Conservation (phyloP, 768 basidiomycete genomes). For the Termitomyces sp. region DNA sequence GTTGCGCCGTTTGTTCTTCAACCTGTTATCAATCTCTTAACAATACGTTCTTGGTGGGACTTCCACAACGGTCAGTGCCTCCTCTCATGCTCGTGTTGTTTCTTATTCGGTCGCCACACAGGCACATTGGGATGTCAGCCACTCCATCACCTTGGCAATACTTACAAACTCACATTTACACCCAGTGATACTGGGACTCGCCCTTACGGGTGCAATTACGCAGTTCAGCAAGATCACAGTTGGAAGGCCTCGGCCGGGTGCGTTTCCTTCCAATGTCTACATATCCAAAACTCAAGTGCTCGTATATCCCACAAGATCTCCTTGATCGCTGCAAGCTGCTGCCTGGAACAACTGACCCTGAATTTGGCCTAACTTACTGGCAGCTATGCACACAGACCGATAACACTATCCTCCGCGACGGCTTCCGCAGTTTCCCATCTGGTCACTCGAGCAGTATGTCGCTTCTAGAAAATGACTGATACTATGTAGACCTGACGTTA, state of each 20-base stretch:
- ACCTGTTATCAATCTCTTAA: slow-evolving; percentile 63
- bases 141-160: not conserved
- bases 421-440: slow-evolving; percentile 90
- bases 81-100: not conserved
- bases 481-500: slow-evolving; percentile 2
- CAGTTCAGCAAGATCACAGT: slow-evolving; percentile 85
- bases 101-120: slow-evolving; percentile 16
- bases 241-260: slow-evolving; percentile 86
- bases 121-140: slow-evolving; percentile 41
- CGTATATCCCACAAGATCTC: slow-evolving; percentile 40
- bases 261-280: slow-evolving; percentile 3
- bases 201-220: slow-evolving; percentile 78
- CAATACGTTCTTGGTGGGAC: slow-evolving; percentile 88
- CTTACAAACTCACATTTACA: not conserved
- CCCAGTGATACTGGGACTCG: slow-evolving; percentile 67
- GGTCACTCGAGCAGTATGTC: slow-evolving; percentile 84
- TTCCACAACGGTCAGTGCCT: slow-evolving; percentile 59
- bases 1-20: slow-evolving; percentile 72
- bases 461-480: not conserved
- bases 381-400: slow-evolving; percentile 79
- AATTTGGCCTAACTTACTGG: slow-evolving; percentile 70
- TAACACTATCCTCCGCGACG: slow-evolving; percentile 60
- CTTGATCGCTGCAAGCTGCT: slow-evolving; percentile 71
- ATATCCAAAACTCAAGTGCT: not conserved
- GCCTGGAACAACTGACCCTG: slow-evolving; percentile 59